Evolutionary conservation across 2,329 filamentous ascomycete genomes (phyloP).

Genomic region (Penicillium sp.): DNA sequence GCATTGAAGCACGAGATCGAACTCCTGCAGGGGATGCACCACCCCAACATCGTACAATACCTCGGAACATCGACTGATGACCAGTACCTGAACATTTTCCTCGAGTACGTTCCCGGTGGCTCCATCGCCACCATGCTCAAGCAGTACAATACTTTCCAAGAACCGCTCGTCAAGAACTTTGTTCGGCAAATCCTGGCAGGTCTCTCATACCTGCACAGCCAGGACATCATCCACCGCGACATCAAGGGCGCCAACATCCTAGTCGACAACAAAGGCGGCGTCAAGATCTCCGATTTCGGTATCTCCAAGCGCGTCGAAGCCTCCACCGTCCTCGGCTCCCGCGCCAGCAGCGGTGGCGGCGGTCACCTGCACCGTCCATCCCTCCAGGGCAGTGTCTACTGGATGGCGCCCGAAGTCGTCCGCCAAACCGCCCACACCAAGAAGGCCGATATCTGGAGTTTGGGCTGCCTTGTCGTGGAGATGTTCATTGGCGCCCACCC

Average conservation of each 20-base stretch:
- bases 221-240: conserved; percentile 96
- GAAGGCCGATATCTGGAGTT: conserved; percentile 98
- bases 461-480: conserved; percentile 95
- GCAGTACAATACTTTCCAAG: conserved; percentile 92
- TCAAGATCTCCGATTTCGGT: conserved; percentile 99
- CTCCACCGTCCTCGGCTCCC: conserved; percentile 68
- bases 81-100: conserved; percentile 96
- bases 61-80: conserved; percentile 91
- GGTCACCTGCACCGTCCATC: conserved; percentile 62
- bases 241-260: conserved; percentile 99
- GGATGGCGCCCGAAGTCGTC: conserved; percentile 99
- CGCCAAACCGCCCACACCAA: conserved; percentile 97
- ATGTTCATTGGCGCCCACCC: conserved; percentile 98
- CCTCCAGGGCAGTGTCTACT: conserved; percentile 95
- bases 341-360: conserved; percentile 40
- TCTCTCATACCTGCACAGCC: conserved; percentile 87
- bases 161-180: conserved; percentile 93
- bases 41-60: conserved; percentile 97
- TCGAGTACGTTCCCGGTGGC: conserved; percentile 96
- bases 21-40: conserved; percentile 87
- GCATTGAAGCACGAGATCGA: conserved; percentile 96
- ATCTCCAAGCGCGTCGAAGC: conserved; percentile 98
- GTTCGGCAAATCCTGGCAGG: conserved; percentile 93
- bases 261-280: conserved; percentile 97
- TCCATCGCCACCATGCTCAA: conserved; percentile 98